These are phyloP conservation scores for Cylindrodendrum hubeiense DNA, from an alignment of 2,329 filamentous ascomycete genomes.

Conservation along the genomic window DNA sequence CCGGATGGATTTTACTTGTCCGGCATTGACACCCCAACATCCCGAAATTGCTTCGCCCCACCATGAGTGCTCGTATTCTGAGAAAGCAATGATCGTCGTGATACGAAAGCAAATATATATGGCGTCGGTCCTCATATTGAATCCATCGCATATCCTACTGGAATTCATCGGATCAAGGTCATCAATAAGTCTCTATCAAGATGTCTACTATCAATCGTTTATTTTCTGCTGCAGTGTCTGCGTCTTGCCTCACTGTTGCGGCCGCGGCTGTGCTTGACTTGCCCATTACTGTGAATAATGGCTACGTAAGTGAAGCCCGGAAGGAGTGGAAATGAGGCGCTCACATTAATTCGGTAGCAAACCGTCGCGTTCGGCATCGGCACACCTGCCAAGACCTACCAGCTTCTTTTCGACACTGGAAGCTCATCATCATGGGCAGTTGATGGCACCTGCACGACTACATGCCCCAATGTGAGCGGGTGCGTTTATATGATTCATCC, in stretches of 20 bases:
- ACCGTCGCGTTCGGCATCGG: slow-evolving; percentile 35
- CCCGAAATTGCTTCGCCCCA: slow-evolving; percentile 3
- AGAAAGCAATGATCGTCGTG: background rate
- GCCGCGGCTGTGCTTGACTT: slow-evolving; percentile 23
- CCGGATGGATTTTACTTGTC: background rate
- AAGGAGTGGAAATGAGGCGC: background rate
- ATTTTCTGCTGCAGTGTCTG: background rate
- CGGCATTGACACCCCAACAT: background rate
- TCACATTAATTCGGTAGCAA: slow-evolving; percentile 10
- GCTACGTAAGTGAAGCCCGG: slow-evolving; percentile 24
- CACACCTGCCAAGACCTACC: slow-evolving; percentile 45
- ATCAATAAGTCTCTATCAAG: background rate
- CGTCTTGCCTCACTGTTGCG: slow-evolving; percentile 3
- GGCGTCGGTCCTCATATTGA: background rate
- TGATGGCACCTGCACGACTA: slow-evolving; percentile 40
- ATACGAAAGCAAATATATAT: background rate
- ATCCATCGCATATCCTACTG: background rate
- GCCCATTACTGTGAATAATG: slow-evolving; percentile 25
- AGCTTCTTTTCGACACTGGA: slow-evolving; percentile 51
- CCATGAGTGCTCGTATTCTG: background rate
- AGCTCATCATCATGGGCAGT: slow-evolving; percentile 51
- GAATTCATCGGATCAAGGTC: background rate
- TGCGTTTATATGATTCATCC: slow-evolving; percentile 5
- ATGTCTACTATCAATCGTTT: slow-evolving; percentile 5
- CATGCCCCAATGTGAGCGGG: slow-evolving; percentile 47